Percentiles rank a stretch among this genome's conserved stretches.
These are phyloP conservation scores for Colletotrichum gloeosporioides DNA, from an alignment of 2,329 filamentous ascomycete species.

Conservation along the genomic window DNA sequence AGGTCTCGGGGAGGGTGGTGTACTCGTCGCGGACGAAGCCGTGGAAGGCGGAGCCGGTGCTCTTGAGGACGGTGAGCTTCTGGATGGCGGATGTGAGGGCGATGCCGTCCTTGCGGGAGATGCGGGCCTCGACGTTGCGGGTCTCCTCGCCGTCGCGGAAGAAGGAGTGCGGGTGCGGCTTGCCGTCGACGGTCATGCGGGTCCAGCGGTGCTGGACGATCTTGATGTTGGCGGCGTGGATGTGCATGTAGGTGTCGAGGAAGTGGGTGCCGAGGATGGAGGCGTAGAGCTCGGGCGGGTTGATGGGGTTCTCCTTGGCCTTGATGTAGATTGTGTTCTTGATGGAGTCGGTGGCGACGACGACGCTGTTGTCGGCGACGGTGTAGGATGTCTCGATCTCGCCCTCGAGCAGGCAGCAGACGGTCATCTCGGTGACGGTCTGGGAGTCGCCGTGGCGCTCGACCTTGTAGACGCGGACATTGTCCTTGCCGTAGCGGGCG, in stretches of 20 bases:
- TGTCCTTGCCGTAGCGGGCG: slow-evolving; percentile 92
- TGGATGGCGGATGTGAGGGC: slow-evolving; percentile 78
- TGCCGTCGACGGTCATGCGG: slow-evolving; percentile 84
- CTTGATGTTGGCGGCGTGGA: slow-evolving; percentile 81
- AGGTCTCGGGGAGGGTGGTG: slow-evolving; percentile 88
- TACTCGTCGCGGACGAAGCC: slow-evolving; percentile 93
- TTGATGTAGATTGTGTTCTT: slow-evolving; percentile 98
- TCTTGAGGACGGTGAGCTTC: slow-evolving; percentile 90
- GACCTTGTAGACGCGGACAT: slow-evolving; percentile 97
- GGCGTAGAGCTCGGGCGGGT: slow-evolving; percentile 91
- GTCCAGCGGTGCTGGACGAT: slow-evolving; percentile 91
- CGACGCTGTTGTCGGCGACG: slow-evolving; percentile 88
- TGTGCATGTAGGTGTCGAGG: slow-evolving; percentile 85
- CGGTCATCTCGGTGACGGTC: slow-evolving; percentile 92
- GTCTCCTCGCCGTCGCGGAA: slow-evolving; percentile 88
- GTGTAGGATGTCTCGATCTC: slow-evolving; percentile 93
- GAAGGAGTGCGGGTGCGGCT: slow-evolving; percentile 95
- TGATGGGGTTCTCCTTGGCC: slow-evolving; percentile 91
- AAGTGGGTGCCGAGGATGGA: slow-evolving; percentile 88
- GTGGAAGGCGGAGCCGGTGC: slow-evolving; percentile 95
- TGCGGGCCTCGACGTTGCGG: slow-evolving; percentile 77
- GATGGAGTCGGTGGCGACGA: slow-evolving; percentile 96
- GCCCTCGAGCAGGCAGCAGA: slow-evolving; percentile 90
- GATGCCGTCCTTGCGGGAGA: slow-evolving; percentile 73
- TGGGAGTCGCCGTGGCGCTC: slow-evolving; percentile 81